Evolutionary conservation across 768 basidiomycete species (phyloP).

Genomic region (Lactarius pseudohatsudake): DNA sequence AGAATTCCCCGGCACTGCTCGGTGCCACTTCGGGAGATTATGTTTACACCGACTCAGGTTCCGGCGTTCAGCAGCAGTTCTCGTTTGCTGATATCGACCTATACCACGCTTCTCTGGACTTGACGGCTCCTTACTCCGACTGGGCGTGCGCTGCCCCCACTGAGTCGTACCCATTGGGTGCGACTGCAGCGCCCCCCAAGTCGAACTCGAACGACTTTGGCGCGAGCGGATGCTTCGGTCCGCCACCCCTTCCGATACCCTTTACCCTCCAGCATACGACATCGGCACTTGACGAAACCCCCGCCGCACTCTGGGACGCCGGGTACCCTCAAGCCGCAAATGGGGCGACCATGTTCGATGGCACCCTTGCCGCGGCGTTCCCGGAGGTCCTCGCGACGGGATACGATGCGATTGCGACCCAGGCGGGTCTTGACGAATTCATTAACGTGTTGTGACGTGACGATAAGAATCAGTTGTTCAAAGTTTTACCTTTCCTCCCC

Average conservation of each 20-base stretch:
- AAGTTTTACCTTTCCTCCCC: background rate
- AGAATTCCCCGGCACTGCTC: conserved; percentile 14
- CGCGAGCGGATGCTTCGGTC: conserved; percentile 14
- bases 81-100: conserved; percentile 18
- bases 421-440: conserved; percentile 24
- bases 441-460: conserved; percentile 14
- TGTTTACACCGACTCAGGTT: conserved; percentile 10
- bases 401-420: conserved; percentile 16
- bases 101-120: conserved; percentile 24
- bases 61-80: conserved; percentile 13
- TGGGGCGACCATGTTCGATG: conserved; percentile 4
- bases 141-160: conserved; percentile 17
- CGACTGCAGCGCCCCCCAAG: conserved; percentile 3
- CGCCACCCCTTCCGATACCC: conserved; percentile 23
- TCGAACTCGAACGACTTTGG: conserved; percentile 15
- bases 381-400: conserved; percentile 13
- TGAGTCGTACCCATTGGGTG: conserved; percentile 8
- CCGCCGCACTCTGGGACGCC: conserved; percentile 21
- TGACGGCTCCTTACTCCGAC: conserved; percentile 14
- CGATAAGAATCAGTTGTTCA: conserved; percentile 1
- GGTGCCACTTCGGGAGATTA: conserved; percentile 17
- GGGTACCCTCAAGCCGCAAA: conserved; percentile 10
- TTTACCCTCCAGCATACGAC: conserved; percentile 11
- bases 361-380: background rate
- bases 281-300: conserved; percentile 16